Conservation (phyloP, 108 stramenopile species). For the Pseudonitzschia multistriata region DNA sequence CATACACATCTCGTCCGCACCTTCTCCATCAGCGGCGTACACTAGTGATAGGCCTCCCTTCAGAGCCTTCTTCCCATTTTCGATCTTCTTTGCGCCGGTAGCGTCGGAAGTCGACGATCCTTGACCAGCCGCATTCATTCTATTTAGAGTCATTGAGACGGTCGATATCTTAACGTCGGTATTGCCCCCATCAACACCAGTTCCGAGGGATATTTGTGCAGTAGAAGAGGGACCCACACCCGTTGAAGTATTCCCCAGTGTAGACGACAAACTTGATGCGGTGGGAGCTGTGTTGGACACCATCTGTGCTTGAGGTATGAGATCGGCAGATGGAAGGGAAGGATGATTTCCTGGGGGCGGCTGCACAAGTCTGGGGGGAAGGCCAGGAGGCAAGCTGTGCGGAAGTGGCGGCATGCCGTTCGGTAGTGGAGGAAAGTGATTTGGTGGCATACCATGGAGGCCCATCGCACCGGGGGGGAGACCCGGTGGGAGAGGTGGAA, state of each 20-base stretch:
- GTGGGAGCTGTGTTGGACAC: slow-evolving; percentile 49
- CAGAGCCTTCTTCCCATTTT: slow-evolving; percentile 38
- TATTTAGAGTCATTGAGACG: slow-evolving; percentile 28
- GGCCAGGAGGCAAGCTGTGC: slow-evolving; percentile 40
- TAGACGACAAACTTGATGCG: slow-evolving; percentile 47
- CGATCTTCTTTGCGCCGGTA: slow-evolving; percentile 3
- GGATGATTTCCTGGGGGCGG: slow-evolving; percentile 15
- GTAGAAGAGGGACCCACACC: neutral
- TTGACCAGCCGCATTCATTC: neutral
- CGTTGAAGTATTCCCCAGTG: neutral
- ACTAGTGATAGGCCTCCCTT: slow-evolving; percentile 59
- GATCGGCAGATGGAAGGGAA: slow-evolving; percentile 44
- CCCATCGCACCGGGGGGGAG: slow-evolving; percentile 30
- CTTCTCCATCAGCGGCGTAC: slow-evolving; percentile 37
- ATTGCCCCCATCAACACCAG: neutral
- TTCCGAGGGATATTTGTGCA: neutral
- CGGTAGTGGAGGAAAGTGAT: slow-evolving; percentile 25
- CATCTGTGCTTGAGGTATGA: slow-evolving; percentile 78
- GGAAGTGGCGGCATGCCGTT: slow-evolving; percentile 48
- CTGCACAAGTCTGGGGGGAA: slow-evolving; percentile 27
- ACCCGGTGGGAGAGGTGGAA: slow-evolving; percentile 43
- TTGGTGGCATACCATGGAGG: slow-evolving; percentile 37
- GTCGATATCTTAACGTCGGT: neutral
- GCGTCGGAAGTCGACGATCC: slow-evolving; percentile 7
- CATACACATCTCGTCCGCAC: slow-evolving; percentile 47